These are phyloP conservation scores for Trematosphaeria pertusa DNA, from an alignment of 2,329 filamentous ascomycete species.

Conservation along the genomic window DNA sequence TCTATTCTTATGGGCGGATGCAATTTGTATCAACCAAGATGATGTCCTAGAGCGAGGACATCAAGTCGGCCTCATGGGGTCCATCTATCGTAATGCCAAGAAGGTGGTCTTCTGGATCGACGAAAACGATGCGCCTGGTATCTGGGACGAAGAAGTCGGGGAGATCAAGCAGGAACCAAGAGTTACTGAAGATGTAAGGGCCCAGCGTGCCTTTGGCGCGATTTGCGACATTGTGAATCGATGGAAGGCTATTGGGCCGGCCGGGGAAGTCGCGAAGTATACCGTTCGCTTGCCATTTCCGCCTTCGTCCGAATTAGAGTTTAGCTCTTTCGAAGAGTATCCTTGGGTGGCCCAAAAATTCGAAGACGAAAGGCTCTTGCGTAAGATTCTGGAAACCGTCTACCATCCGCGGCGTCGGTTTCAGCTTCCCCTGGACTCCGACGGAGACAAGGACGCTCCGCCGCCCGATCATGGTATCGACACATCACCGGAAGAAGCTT, in stretches of 20 bases:
- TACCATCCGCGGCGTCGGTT: too few species aligned
- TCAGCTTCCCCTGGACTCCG: too few species aligned
- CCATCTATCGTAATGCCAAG: constrained; percentile 5
- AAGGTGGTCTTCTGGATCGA: constrained; percentile 11
- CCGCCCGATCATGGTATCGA: not conserved
- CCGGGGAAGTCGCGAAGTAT: too few species aligned
- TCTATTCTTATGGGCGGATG: constrained; percentile 13
- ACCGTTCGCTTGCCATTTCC: too few species aligned
- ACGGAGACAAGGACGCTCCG: not conserved
- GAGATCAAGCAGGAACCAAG: not conserved
- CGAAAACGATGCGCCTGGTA: not conserved
- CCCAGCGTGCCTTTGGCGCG: constrained; percentile 9
- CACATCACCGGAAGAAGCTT: not conserved
- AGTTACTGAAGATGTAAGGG: not conserved
- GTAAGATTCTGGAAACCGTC: too few species aligned
- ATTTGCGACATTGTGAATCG: constrained; percentile 15
- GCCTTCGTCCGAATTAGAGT: too few species aligned
- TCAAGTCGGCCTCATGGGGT: constrained; percentile 12
- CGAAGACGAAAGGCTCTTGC: too few species aligned
- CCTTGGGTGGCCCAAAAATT: constrained; percentile 11
- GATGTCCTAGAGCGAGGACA: constrained; percentile 1
- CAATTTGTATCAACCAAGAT: constrained; percentile 16
- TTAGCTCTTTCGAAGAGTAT: too few species aligned
- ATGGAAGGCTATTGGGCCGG: constrained; percentile 4
- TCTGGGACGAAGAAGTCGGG: too few species aligned